These are phyloP conservation scores for Trichoderma atrobrunneum DNA, from an alignment of 2,329 filamentous ascomycete genomes.

Conservation along the genomic window DNA sequence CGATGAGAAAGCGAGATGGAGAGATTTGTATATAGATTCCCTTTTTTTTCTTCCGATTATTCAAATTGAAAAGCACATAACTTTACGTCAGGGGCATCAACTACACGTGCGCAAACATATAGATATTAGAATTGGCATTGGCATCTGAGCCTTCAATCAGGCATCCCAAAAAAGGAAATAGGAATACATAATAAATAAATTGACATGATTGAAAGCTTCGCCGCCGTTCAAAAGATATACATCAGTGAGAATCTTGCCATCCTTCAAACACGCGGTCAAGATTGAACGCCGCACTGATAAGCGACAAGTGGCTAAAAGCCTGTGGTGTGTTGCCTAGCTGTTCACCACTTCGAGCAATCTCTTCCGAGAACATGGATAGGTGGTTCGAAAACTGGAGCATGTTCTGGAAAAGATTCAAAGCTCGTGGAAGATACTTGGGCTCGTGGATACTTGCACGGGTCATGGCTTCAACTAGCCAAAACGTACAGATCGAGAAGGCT, in stretches of 20 bases:
- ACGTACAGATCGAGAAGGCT: conserved; percentile 78
- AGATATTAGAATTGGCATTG: not conserved
- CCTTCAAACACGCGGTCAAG: conserved; percentile 52
- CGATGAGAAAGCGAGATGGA: not conserved
- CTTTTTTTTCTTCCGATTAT: not conserved
- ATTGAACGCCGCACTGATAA: conserved; percentile 76
- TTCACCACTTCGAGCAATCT: conserved; percentile 71
- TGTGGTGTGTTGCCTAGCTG: conserved; percentile 78
- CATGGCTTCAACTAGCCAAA: conserved; percentile 78
- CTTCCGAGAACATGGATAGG: conserved; percentile 74
- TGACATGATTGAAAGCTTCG: not conserved
- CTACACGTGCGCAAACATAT: not conserved
- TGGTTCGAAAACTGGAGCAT: conserved; percentile 76
- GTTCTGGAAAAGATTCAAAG: conserved; percentile 72
- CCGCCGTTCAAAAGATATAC: not conserved
- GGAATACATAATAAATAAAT: not conserved
- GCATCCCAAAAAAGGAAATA: not conserved
- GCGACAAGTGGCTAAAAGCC: conserved; percentile 72
- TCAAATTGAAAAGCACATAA: not conserved
- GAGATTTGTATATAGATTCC: not conserved
- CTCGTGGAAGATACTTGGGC: conserved; percentile 58
- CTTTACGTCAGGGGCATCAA: not conserved
- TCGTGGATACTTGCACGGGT: conserved; percentile 66
- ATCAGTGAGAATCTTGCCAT: conserved; percentile 16
- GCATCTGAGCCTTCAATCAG: not conserved